phyloP scores from a whole-genome alignment of 345 rosid genomes.

The Linum tenue region DNA sequence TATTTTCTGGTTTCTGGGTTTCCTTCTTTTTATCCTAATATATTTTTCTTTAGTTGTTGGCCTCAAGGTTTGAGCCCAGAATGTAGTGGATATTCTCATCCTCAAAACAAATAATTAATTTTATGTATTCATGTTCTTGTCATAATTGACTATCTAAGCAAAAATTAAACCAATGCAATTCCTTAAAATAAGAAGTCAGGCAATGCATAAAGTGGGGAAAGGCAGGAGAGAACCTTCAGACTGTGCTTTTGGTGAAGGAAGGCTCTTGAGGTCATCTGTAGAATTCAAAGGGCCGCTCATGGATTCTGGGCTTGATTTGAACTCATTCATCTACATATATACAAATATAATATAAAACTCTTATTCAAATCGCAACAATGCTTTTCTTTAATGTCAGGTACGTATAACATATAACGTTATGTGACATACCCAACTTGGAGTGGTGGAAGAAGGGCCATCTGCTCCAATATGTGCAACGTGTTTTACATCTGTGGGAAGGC shows the following conservation, averaged over 20 bases:
- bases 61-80: too few relatives aligned
- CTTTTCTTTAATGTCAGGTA: not conserved
- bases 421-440: slow-evolving; percentile 55
- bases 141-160: too few relatives aligned
- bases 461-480: slow-evolving; percentile 73
- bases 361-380: not conserved
- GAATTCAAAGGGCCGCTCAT: slow-evolving; percentile 11
- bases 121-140: too few relatives aligned
- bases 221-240: slow-evolving; percentile 18
- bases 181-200: too few relatives aligned
- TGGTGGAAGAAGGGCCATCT: slow-evolving; percentile 43
- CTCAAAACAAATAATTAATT: too few relatives aligned
- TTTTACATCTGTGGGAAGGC: slow-evolving; percentile 70
- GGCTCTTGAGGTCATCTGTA: slow-evolving; percentile 5
- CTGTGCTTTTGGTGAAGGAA: not conserved
- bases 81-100: too few relatives aligned
- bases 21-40: too few relatives aligned
- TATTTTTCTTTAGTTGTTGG: too few relatives aligned
- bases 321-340: slow-evolving; percentile 35
- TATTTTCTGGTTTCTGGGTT: too few relatives aligned
- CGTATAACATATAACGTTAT: not conserved
- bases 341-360: not conserved
- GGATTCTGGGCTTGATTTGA: slow-evolving; percentile 14
- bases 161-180: too few relatives aligned
- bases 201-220: not conserved